Evolutionary conservation across 352 stramenopile genomes (phyloP).

Genomic region (Pseudoperonospora humuli): DNA sequence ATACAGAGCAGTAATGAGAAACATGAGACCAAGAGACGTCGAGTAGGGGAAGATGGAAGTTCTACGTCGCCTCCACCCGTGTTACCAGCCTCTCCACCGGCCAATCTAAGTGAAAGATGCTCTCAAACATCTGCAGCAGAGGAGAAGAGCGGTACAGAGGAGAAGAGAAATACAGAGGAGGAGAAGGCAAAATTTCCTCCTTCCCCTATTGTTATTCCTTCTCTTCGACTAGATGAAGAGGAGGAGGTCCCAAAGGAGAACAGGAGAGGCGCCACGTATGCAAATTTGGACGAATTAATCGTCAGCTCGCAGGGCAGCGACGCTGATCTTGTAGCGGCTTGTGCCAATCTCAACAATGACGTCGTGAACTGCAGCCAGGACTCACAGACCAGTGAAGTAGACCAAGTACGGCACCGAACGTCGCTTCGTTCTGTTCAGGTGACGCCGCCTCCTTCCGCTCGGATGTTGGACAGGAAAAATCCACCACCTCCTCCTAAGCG

Average conservation of each 20-base stretch:
- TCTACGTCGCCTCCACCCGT: constrained; percentile 13
- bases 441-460: constrained; percentile 51
- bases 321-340: constrained; percentile 17
- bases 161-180: constrained; percentile 11
- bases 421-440: constrained; percentile 38
- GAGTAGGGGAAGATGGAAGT: constrained; percentile 4
- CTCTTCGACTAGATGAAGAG: constrained; percentile 3
- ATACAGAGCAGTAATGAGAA: constrained; percentile 13
- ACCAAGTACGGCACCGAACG: constrained; percentile 10
- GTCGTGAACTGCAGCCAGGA: constrained; percentile 15
- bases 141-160: constrained; percentile 1
- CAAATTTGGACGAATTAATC: constrained; percentile 17
- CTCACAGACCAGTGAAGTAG: constrained; percentile 18
- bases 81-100: constrained; percentile 13
- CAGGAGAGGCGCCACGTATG: constrained; percentile 13
- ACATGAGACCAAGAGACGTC: constrained; percentile 11
- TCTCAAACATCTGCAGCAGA: constrained; percentile 1
- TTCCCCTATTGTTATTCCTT: constrained; percentile 19
- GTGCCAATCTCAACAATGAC: constrained; percentile 19
- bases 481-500: constrained; percentile 46
- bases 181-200: constrained; percentile 22
- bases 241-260: constrained; percentile 20
- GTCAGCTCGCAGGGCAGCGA: constrained; percentile 21
- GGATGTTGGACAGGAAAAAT: constrained; percentile 62
- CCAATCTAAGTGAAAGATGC: constrained; percentile 20